Percentiles rank a stretch among this genome's conserved stretches.
These are phyloP conservation scores for Phyllosticta ampelicida DNA, from an alignment of 2,329 filamentous ascomycete genomes.

Conservation along the genomic window DNA sequence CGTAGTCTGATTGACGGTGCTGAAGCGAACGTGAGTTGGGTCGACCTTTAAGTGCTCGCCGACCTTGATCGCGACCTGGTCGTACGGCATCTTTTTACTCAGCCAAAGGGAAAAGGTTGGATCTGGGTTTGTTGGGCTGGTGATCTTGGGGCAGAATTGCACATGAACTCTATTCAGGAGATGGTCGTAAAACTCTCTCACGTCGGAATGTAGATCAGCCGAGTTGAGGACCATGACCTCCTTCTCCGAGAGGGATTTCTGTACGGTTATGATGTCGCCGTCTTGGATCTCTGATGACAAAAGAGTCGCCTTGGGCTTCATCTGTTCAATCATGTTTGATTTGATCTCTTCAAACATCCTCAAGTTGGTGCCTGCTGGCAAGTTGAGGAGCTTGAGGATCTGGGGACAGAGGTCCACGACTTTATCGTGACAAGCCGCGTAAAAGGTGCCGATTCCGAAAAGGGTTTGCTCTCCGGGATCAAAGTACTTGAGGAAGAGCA, in stretches of 20 bases:
- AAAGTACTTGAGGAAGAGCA: constrained; percentile 90
- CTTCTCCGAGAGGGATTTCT: constrained; percentile 49
- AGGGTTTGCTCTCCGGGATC: constrained; percentile 67
- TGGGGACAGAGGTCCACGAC: constrained; percentile 70
- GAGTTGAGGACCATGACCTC: constrained; percentile 26
- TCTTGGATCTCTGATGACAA: constrained; percentile 91
- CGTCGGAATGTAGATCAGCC: constrained; percentile 49
- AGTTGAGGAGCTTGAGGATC: constrained; percentile 75
- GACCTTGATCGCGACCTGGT: constrained; percentile 74
- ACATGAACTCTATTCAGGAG: constrained; percentile 73
- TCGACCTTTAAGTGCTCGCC: constrained; percentile 66
- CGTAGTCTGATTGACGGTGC: constrained; percentile 66
- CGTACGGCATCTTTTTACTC: constrained; percentile 82
- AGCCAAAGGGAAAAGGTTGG: constrained; percentile 65
- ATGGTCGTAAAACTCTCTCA: constrained; percentile 85
- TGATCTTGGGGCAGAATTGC: constrained; percentile 59
- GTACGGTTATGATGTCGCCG: constrained; percentile 93
- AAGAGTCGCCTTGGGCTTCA: constrained; percentile 84
- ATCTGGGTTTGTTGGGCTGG: constrained; percentile 41
- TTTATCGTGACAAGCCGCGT: constrained; percentile 78
- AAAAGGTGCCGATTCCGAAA: constrained; percentile 69
- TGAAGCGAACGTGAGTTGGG: constrained; percentile 82
- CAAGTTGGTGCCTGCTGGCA: constrained; percentile 64
- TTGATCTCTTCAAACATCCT: constrained; percentile 95
- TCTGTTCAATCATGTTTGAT: constrained; percentile 87